Conservation (phyloP, 176 grass and related monocot species). For the Oryza australiensis region DNA sequence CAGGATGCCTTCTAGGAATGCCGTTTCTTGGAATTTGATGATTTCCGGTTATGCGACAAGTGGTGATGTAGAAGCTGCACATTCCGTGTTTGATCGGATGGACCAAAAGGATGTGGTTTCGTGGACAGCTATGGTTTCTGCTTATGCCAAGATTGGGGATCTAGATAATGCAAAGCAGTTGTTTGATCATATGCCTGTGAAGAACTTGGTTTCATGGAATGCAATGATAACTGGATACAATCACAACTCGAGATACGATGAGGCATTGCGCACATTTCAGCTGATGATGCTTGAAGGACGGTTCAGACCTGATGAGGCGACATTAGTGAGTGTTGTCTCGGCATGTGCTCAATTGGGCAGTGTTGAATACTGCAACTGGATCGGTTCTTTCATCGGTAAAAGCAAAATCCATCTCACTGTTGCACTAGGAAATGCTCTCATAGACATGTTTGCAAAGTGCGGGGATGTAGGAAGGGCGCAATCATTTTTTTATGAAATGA, state of each 20-base stretch:
- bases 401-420: conserved; percentile 29
- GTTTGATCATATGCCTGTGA: conserved; percentile 50
- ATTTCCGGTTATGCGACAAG: conserved; percentile 43
- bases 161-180: conserved; percentile 38
- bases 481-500: conserved; percentile 40
- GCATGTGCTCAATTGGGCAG: conserved; percentile 46
- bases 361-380: conserved; percentile 51
- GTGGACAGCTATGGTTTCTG: conserved; percentile 51
- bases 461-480: conserved; percentile 44
- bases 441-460: conserved; percentile 65
- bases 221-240: conserved; percentile 51
- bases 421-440: conserved; percentile 52
- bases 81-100: conserved; percentile 37
- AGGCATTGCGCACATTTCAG: conserved; percentile 48
- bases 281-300: conserved; percentile 44
- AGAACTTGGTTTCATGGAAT: conserved; percentile 49
- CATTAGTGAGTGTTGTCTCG: conserved; percentile 45
- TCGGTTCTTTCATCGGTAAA: conserved; percentile 48
- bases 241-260: conserved; percentile 48
- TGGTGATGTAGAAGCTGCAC: conserved; percentile 7
- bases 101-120: conserved; percentile 50
- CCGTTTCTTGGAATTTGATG: conserved; percentile 53
- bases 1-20: conserved; percentile 39
- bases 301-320: conserved; percentile 47
- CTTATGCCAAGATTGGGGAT: conserved; percentile 45